Base-by-base conservation (phyloP, 202 grass and related monocot species). In the Zizania palustris region DNA sequence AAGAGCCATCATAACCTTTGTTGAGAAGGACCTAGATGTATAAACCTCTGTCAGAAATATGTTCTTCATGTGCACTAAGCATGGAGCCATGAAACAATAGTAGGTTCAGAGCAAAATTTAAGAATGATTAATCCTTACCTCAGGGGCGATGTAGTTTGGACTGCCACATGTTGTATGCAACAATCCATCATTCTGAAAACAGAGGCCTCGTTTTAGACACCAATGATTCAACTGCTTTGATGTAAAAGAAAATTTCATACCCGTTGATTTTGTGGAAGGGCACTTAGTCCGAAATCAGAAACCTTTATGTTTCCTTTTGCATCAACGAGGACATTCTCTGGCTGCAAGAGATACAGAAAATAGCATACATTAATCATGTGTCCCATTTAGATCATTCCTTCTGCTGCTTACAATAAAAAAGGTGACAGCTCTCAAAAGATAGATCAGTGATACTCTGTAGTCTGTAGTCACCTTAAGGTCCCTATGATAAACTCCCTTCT, bases 301-400 rank as follows among this genome's bases (percentile, higher is more conserved):
- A 97, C 80, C 77, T 97, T 97, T 86, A 97, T 97, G 77, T 92
- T 97, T 60, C 95, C 95, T 75, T 97, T 92, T 60, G 87, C 82
- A 88, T 97, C 95, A 41, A 97, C 72, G 71, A 97, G 91, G 77
- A 97, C 82, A 76, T 97, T 97, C 67, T 92, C 91, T 45, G 91
- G 95, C 95, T 97, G 75, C 63, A 92, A 65, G 35, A 67, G 77
- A 73, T 36, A 13, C 43, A 76, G 10, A 79, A 78, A 85, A 75
- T 86, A 78, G 9, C 20, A 45, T 21, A 37, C 56, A 10, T 89
- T 55, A 77, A 9, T 75, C 16, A 45, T 59, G 41, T 38, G 7
- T 43, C 80, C 37, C 50, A 51, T 50, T 73, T 72, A 39, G 20
- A 33, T 28, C 10, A 56, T 79, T 82, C n/a, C 39, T 65, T 20